A percentile compares a stretch with the other conserved stretches of the same genome.
These are phyloP conservation scores for Clarireedia hainanense DNA, from an alignment of 2,329 filamentous ascomycete species.

Conservation along the genomic window DNA sequence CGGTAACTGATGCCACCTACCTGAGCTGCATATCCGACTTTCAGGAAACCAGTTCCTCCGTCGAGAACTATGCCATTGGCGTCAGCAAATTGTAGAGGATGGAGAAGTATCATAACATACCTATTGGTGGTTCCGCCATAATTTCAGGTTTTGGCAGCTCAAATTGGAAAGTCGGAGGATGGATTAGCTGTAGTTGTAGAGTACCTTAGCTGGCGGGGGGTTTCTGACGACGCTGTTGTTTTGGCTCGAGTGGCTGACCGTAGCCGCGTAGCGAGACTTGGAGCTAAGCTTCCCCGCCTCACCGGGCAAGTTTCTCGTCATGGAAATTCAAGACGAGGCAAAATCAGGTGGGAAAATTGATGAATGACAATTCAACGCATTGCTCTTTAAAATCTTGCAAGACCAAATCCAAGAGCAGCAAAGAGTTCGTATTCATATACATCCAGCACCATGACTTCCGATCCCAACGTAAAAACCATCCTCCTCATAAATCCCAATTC, in stretches of 20 bases:
- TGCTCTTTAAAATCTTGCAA: too few relatives aligned
- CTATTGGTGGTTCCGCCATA: constrained; percentile 32
- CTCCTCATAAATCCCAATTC: constrained; percentile 78
- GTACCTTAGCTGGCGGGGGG: constrained; percentile 1
- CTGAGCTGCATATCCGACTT: constrained; percentile 95
- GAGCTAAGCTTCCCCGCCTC: constrained; percentile 3
- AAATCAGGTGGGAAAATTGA: neutral
- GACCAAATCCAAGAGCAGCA: too few relatives aligned
- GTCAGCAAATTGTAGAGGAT: constrained; percentile 13
- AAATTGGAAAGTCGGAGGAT: constrained; percentile 11
- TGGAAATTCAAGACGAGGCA: neutral
- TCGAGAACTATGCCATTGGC: constrained; percentile 68
- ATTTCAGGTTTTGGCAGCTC: constrained; percentile 16
- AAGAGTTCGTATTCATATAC: neutral
- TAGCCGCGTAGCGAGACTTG: constrained; percentile 7
- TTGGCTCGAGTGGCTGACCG: constrained; percentile 8
- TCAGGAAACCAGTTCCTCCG: constrained; percentile 98
- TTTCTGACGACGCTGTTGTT: constrained; percentile 20
- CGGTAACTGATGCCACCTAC: constrained; percentile 35
- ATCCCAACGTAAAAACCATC: constrained; percentile 35
- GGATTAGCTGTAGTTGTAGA: constrained; percentile 8
- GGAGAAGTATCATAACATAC: constrained; percentile 14
- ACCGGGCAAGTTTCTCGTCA: neutral
- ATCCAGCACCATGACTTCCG: neutral
- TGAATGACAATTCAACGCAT: too few relatives aligned